phyloP scores from a whole-genome alignment of 768 basidiomycete genomes.

The Xanthoconium purpureum region DNA sequence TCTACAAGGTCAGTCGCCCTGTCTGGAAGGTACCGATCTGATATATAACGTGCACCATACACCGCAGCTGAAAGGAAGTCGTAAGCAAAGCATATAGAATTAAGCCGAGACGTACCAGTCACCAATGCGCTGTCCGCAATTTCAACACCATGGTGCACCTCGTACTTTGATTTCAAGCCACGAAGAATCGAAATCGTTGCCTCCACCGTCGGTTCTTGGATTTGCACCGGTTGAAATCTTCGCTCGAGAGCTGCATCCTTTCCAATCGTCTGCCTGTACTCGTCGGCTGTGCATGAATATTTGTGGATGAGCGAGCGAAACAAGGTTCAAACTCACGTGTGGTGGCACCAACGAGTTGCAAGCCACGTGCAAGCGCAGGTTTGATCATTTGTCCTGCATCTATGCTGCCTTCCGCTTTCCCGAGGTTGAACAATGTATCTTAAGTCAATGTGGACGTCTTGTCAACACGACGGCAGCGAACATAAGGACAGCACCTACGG shows the following conservation, averaged over 20 bases:
- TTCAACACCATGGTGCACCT: constrained; percentile 92
- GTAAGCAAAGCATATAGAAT: neutral
- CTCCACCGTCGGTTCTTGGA: constrained; percentile 86
- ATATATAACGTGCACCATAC: constrained; percentile 83
- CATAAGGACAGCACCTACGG: constrained; percentile 50
- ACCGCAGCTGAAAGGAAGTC: constrained; percentile 57
- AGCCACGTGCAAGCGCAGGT: constrained; percentile 80
- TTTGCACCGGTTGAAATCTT: constrained; percentile 85
- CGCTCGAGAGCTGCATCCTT: constrained; percentile 91
- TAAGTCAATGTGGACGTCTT: neutral
- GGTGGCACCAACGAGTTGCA: constrained; percentile 88
- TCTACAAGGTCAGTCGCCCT: constrained; percentile 92
- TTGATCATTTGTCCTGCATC: constrained; percentile 95
- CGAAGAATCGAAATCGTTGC: constrained; percentile 84
- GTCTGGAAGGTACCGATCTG: constrained; percentile 85
- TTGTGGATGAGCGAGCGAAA: neutral
- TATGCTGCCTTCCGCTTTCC: constrained; percentile 88
- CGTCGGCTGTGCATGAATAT: constrained; percentile 50
- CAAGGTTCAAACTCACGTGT: constrained; percentile 54
- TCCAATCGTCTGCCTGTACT: constrained; percentile 87
- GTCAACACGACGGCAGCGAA: neutral
- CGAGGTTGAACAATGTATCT: constrained; percentile 84
- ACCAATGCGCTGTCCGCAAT: constrained; percentile 87
- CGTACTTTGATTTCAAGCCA: constrained; percentile 79
- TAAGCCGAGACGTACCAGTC: constrained; percentile 49